Evolutionary conservation across 768 basidiomycete species (phyloP), one percentile per base, ranked within the genome.

Genomic region (Chiua virens): DNA sequence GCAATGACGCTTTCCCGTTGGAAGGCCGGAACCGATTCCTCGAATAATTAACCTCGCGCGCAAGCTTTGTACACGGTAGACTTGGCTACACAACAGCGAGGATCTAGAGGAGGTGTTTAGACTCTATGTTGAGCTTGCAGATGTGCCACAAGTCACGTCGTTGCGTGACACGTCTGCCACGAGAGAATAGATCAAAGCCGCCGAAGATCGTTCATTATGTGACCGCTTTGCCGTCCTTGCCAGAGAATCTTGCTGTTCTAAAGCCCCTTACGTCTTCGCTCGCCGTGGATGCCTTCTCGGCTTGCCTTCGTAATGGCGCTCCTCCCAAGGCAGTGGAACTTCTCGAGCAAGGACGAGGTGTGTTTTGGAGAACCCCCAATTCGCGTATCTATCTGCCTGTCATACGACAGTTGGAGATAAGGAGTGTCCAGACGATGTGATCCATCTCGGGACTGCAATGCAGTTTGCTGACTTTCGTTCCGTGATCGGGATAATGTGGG

Each of bases 271-370:
- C 28, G 32, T 49, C 42, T 13, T 51, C 57, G 5, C 50, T 58
- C 27, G 46, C 46, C 14, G 25, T 27, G 11, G 54, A 56, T 42
- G 55, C 55, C 14, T 52, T 55, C 18, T 44, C 57, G 2, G 47
- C 47, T 20, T 58, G 52, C 30, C 64, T 62, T 21, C 52, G 37
- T 5, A 23, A 32, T 4, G 41, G 44, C 3, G 27, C 56, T 37
- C 49, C 52, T 21, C 49, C 55, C 9, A 49, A 44, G 13, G 63
- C 59, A 38, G 45, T 71, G 7, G 64, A 69, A 47, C 66, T 68
- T 59, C 52, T 71, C 4, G 63, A 62, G 37, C 58, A 60, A 15
- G 58, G 61, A 7, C 23, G 60, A n/a, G 28, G 17, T 42, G 23
- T 17, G 15, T n/a, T 1, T 9, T 7, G 41, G 13, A 27, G 15